These are phyloP conservation scores for Chaetomium sp. DNA, from an alignment of 2,329 filamentous ascomycete species.

Conservation along the genomic window DNA sequence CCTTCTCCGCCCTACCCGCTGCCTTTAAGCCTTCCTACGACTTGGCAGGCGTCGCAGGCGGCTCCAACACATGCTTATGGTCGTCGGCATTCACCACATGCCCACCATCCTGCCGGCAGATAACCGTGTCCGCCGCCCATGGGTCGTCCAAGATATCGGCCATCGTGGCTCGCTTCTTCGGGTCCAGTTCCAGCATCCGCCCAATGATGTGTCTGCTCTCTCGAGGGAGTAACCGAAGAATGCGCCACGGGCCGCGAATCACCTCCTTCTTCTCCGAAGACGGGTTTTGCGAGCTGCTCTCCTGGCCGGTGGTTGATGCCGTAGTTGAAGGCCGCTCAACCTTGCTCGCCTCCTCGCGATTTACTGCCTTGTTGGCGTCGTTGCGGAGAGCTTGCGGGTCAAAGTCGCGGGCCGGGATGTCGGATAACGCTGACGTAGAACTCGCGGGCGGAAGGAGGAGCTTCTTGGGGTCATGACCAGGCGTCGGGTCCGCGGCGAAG, in stretches of 20 bases:
- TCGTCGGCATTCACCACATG: constrained; percentile 71
- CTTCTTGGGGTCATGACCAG: constrained; percentile 64
- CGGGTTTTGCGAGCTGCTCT: constrained; percentile 31
- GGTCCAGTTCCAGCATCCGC: constrained; percentile 88
- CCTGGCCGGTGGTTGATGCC: constrained; percentile 25
- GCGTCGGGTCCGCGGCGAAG: constrained; percentile 83
- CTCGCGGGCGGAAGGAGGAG: constrained; percentile 51
- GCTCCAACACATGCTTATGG: constrained; percentile 85
- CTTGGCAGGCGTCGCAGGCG: constrained; percentile 49
- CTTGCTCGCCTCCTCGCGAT: constrained; percentile 27
- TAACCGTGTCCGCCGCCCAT: constrained; percentile 83
- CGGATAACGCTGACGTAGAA: constrained; percentile 49
- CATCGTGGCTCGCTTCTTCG: constrained; percentile 79
- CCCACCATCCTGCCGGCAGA: constrained; percentile 80
- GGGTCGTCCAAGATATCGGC: constrained; percentile 83
- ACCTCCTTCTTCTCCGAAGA: constrained; percentile 65
- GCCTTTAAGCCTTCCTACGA: background rate
- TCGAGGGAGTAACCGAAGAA: constrained; percentile 81
- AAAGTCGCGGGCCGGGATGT: constrained; percentile 37
- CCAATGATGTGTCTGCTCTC: constrained; percentile 89
- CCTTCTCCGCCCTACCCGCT: background rate
- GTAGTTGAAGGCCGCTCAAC: constrained; percentile 16
- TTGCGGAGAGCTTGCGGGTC: constrained; percentile 27
- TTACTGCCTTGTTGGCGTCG: constrained; percentile 20
- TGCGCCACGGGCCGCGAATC: constrained; percentile 89